Base-by-base conservation (phyloP, 169 alveolate genomes). In the Plasmodium vinckei region DNA sequence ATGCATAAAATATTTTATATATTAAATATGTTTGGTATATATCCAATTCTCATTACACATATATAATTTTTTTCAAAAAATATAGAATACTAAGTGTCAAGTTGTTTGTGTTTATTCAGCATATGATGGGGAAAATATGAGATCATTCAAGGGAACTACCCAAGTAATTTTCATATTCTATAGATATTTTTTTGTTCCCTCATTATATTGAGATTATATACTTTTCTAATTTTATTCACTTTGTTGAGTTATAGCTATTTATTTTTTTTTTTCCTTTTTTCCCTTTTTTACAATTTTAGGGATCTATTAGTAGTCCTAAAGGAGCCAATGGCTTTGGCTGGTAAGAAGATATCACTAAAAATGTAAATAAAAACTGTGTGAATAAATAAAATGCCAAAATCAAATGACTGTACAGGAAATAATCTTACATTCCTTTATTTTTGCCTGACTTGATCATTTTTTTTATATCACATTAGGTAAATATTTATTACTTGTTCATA, bases 111-210 rank as follows among this genome's bases (percentile, higher is more conserved):
- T 67, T 42, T 79, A 79, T 51, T 79, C 89, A 17, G 47, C 67
- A 51, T 79, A 53, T 70, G 82, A 79, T 42, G 89, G 89, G 10
- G 33, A 49, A 44, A 15, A 64, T 7, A 13, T 65, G 49, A 27
- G 27, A n/a, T 79, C 89, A 17, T 79, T 79, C 42, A 44, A 79
- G 46, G 89, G 89, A 25, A 51, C 67, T 19, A 79, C 89, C n/a
- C 68, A 79, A 44, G 89, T 79, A 79, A 33, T 15, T 4, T 71
- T 33, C n/a, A 61, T 25, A 23, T 19, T 17, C 19, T 49, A n/a
- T 53, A 51, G 4, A n/a, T 1, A 12, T 70, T 9, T 39, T 4
- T 19, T 15, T 10, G 33, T 67, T 3, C 21, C 10, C 2, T 51
- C 39, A 51, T 51, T 17, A 51, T 33, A 23, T 69, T 33, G n/a